Base-by-base conservation (phyloP, 768 basidiomycete species). In the Suillus hirtellus region DNA sequence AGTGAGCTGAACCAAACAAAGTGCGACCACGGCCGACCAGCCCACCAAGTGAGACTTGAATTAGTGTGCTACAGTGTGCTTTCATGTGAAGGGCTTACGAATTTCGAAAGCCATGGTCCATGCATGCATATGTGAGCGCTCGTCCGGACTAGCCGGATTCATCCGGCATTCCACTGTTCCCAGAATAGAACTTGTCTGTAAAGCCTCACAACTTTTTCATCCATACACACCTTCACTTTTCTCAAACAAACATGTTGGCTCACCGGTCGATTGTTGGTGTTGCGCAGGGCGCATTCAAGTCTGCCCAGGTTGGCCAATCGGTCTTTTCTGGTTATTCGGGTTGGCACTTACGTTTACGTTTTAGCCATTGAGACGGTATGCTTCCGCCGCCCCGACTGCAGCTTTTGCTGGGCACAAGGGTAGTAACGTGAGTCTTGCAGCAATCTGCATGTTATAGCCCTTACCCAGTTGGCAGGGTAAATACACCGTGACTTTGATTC, bases 401-500 rank as follows among this genome's bases (percentile, higher is more conserved):
- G 87, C 89, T 65, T 97, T 95, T 79, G 87, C 91, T 78, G 93
- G 92, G 62, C 86, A 93, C 82, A 96, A 96, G 82, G 89, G 87
- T 70, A 81, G 85, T 74, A 89, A 91, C 77, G 95, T 96, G 73
- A 76, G 92, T 77, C 64, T 31, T 56, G 37, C n/a, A 54, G 24
- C 46, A 54, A 37, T 42, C n/a, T 54, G 21, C 42, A 27, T 27
- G 17, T 15, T 63, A n/a, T 24, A 11, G 1, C 46, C 27, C 59
- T 52, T 27, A 61, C 60, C 65, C 24, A 10, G 44, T 65, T 40
- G 31, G 60, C 64, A 98, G 96, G 96, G 96, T 63, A 97, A 96
- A 82, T 97, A 96, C 80, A 88, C 89, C 40, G 96, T 98, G 62
- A 98, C 97, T 49, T 81, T 98, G 64, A 95, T 99, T 77, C 95